Percentiles rank a stretch among this genome's conserved stretches.
phyloP scores from a whole-genome alignment of 1,284 basidiomycete species.

The Vanrija sp. region DNA sequence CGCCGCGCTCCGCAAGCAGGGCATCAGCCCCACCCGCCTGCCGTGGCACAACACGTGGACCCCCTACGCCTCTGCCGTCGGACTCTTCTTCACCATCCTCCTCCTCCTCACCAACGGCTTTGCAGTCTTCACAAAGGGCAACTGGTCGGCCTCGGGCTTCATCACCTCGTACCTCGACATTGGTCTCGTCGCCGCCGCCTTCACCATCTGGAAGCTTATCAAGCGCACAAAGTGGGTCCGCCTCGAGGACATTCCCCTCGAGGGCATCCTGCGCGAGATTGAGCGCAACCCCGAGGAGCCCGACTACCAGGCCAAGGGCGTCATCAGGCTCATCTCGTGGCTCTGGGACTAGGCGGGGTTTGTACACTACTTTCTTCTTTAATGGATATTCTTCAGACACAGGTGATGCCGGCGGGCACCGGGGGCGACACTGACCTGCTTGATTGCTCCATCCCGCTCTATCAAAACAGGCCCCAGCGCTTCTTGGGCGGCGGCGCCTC shows the following conservation, averaged over 20 bases:
- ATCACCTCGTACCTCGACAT: slow-evolving; percentile 28
- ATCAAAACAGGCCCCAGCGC: too few species aligned
- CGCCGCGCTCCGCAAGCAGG: slow-evolving; percentile 12
- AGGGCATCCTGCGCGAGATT: slow-evolving; percentile 17
- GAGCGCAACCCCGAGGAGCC: slow-evolving; percentile 12
- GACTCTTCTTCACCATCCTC: slow-evolving; percentile 13
- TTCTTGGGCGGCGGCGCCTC: too few species aligned
- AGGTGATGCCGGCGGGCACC: too few species aligned
- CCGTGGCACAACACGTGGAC: slow-evolving; percentile 30
- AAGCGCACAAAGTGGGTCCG: slow-evolving; percentile 17
- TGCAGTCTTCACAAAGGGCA: slow-evolving; percentile 20
- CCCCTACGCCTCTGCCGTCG: slow-evolving; percentile 18
- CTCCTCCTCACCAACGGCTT: slow-evolving; percentile 25
- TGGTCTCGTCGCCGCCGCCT: slow-evolving; percentile 16
- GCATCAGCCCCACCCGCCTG: slow-evolving; percentile 11
- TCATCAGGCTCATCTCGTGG: slow-evolving; percentile 14
- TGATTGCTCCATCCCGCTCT: too few species aligned
- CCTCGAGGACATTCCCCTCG: slow-evolving; percentile 18
- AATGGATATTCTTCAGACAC: too few species aligned
- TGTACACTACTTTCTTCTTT: background rate
- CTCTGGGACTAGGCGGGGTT: slow-evolving; percentile 28
- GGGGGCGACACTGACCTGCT: too few species aligned
- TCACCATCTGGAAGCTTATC: slow-evolving; percentile 18
- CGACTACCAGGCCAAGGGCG: slow-evolving; percentile 2
- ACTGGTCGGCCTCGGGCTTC: slow-evolving; percentile 17